These are phyloP conservation scores for Leccinum longicurvipes DNA, from an alignment of 768 basidiomycete genomes.

Conservation along the genomic window DNA sequence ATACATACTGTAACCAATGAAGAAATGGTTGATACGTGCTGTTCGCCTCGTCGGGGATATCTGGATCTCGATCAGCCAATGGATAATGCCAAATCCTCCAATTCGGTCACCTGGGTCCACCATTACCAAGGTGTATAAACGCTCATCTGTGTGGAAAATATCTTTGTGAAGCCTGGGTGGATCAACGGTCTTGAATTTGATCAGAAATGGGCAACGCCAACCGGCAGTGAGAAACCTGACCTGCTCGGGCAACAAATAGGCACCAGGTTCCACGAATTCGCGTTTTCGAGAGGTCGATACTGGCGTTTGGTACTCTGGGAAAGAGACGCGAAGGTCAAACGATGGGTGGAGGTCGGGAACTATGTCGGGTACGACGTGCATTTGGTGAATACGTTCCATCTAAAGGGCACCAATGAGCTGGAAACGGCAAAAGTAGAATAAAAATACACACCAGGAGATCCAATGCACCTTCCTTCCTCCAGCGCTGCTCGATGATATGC, in stretches of 20 bases:
- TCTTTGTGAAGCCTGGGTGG: slow-evolving; percentile 68
- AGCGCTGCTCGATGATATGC: slow-evolving; percentile 78
- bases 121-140: slow-evolving; percentile 85
- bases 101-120: slow-evolving; percentile 72
- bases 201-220: slow-evolving; percentile 4
- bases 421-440: not conserved
- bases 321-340: slow-evolving; percentile 68
- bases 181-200: slow-evolving; percentile 48
- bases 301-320: slow-evolving; percentile 34
- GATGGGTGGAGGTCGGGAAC: slow-evolving; percentile 68
- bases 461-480: slow-evolving; percentile 80
- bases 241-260: slow-evolving; percentile 64
- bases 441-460: slow-evolving; percentile 64
- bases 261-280: slow-evolving; percentile 63
- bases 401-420: slow-evolving; percentile 26
- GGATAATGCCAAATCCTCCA: slow-evolving; percentile 4
- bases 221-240: slow-evolving; percentile 35
- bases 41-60: slow-evolving; percentile 74
- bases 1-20: slow-evolving; percentile 80
- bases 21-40: slow-evolving; percentile 68
- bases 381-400: slow-evolving; percentile 93
- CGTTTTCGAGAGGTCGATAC: slow-evolving; percentile 20
- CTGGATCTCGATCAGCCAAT: slow-evolving; percentile 36
- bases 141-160: slow-evolving; percentile 76
- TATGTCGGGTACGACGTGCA: slow-evolving; percentile 88